Base-by-base conservation (phyloP, 345 rosid genomes). In the Ceriops tagal region DNA sequence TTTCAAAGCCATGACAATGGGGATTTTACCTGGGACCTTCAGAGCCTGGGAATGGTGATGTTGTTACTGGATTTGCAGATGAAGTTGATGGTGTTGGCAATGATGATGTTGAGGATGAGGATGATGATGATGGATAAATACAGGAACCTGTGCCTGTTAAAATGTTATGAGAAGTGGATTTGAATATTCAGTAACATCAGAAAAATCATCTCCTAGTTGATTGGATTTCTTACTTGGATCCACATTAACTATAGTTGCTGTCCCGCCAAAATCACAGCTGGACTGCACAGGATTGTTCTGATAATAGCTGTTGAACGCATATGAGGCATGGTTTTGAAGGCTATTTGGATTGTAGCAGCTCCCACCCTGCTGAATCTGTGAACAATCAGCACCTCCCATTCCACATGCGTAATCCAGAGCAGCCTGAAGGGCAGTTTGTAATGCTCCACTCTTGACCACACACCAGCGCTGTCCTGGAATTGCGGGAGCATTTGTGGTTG, bases 361-460 rank as follows among this genome's bases (percentile, higher is more conserved):
- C 43, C 85, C 95, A 3, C 95, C 92, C 77, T 84, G 89, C 81
- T 89, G 98, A 53, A 96, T 89, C 78, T 80, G 89, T 8, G 99
- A 84, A 69, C 99, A 96, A 74, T 90, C 98, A 0, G 91, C 90
- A 56, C 89, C 91, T 66, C 93, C 96, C 15, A 74, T 69, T 16
- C 99, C 99, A 46, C 99, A 96, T 0, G 99, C 99, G 70, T 92
- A 96, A 77, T 96, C 98, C 76, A 96, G 82, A 16, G 87, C 99
- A 6, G 76, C 46, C 71, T 96, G 99, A 49, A 92, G 80, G 8
- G 85, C 72, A 39, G 73, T 68, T 73, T 85, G 85, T 4, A 82
- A 27, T 0, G 72, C 87, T 75, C 98, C 97, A n/a, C 73, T 69
- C 85, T 60, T 89, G 27, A 91, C 97, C 61, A 90, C 80, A 39